Percentiles rank a stretch among this genome's conserved stretches.
Conservation (phyloP, 2,329 filamentous ascomycete genomes). For the Bimuria novae-zelandiae region DNA sequence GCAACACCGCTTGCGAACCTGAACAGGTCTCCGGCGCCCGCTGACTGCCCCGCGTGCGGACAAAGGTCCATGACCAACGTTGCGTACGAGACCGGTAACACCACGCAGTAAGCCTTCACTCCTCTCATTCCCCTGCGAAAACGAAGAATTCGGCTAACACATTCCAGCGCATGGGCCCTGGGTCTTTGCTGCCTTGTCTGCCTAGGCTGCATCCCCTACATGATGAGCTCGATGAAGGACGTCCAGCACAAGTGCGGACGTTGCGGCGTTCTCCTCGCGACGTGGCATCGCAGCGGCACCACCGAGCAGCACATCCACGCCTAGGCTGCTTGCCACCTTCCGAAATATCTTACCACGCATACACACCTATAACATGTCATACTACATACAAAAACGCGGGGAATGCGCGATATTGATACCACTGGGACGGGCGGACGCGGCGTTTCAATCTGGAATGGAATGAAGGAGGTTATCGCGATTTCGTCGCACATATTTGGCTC, state of each 20-base stretch:
- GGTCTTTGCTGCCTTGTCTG: slow-evolving; percentile 50
- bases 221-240: slow-evolving; percentile 55
- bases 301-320: slow-evolving; percentile 51
- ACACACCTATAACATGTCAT: background rate
- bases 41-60: slow-evolving; percentile 55
- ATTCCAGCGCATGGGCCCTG: slow-evolving; percentile 51
- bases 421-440: background rate
- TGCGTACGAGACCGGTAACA: slow-evolving; percentile 44
- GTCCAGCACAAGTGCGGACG: slow-evolving; percentile 55
- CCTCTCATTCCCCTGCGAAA: background rate
- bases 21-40: slow-evolving; percentile 46
- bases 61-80: slow-evolving; percentile 47
- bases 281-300: slow-evolving; percentile 55
- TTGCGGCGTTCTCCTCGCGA: slow-evolving; percentile 52
- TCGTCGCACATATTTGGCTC: too few species aligned
- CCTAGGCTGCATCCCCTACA: slow-evolving; percentile 56
- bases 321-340: slow-evolving; percentile 14
- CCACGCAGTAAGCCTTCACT: slow-evolving; percentile 46
- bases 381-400: background rate
- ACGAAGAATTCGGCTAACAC: slow-evolving; percentile 11
- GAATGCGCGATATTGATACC: background rate
- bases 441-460: too few species aligned
- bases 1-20: slow-evolving; percentile 41
- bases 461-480: too few species aligned
- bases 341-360: background rate